A percentile compares a stretch with the other conserved stretches of the same genome.
These are phyloP conservation scores for Aureobasidium sp. DNA, from an alignment of 2,329 filamentous ascomycete genomes.

Conservation along the genomic window DNA sequence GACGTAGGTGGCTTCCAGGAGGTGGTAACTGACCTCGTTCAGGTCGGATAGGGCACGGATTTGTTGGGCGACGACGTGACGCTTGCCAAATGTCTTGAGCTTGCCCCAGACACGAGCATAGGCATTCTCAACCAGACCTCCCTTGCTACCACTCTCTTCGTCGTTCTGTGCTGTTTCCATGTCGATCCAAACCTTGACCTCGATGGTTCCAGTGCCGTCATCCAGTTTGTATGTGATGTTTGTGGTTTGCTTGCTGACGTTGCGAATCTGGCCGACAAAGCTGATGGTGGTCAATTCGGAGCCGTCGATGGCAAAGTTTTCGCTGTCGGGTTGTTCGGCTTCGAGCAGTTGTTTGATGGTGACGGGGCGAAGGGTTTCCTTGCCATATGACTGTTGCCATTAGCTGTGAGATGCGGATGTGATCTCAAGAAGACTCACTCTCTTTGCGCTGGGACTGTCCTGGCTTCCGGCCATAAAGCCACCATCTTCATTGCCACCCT, in stretches of 20 bases:
- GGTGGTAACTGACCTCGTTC: slow-evolving; percentile 89
- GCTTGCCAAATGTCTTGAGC: slow-evolving; percentile 76
- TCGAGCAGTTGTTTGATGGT: slow-evolving; percentile 93
- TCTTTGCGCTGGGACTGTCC: slow-evolving; percentile 34
- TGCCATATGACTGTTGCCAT: slow-evolving; percentile 51
- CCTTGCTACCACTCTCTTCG: slow-evolving; percentile 34
- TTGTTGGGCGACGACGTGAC: slow-evolving; percentile 71
- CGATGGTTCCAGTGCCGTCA: slow-evolving; percentile 86
- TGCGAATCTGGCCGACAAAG: slow-evolving; percentile 84
- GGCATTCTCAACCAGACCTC: slow-evolving; percentile 60
- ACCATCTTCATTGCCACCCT: slow-evolving; percentile 49
- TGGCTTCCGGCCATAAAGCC: slow-evolving; percentile 50
- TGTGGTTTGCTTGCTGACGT: slow-evolving; percentile 77
- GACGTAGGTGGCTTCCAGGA: slow-evolving; percentile 82
- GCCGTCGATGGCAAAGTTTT: slow-evolving; percentile 74
- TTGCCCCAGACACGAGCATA: slow-evolving; percentile 84
- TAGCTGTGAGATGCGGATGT: neutral
- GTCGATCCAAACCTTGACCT: slow-evolving; percentile 84
- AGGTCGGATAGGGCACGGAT: slow-evolving; percentile 74
- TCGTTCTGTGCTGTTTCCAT: slow-evolving; percentile 46
- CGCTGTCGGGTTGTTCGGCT: slow-evolving; percentile 65
- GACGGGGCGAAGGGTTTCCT: slow-evolving; percentile 84
- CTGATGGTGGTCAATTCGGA: slow-evolving; percentile 67
- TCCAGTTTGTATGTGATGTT: slow-evolving; percentile 91
- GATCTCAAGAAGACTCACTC: slow-evolving; percentile 20